Percentiles rank a stretch among this genome's conserved stretches.
phyloP scores from a whole-genome alignment of 331 rosid species.

The Quercus lobata region DNA sequence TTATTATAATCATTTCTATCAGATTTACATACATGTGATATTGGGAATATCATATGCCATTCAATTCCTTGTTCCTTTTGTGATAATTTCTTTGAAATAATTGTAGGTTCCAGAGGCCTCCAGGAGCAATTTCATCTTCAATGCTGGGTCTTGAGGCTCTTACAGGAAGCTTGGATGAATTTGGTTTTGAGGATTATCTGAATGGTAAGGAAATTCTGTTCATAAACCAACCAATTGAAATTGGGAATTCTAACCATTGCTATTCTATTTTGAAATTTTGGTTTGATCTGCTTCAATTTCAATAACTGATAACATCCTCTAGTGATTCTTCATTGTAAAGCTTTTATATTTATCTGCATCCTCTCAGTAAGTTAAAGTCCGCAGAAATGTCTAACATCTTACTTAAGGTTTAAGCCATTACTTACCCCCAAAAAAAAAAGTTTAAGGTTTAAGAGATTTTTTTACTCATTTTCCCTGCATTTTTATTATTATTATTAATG shows the following conservation, averaged over 20 bases:
- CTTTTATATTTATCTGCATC: not conserved
- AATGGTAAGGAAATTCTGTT: slow-evolving; percentile 42
- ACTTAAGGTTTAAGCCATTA: not conserved
- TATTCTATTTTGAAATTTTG: not conserved
- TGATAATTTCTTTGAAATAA: not conserved
- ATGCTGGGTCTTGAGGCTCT: slow-evolving; percentile 86
- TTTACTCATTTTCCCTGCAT: not conserved
- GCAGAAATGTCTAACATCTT: not conserved
- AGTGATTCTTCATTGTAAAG: not conserved
- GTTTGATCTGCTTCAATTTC: not conserved
- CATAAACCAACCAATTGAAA: not conserved
- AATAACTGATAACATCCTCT: not conserved
- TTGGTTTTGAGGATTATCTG: slow-evolving; percentile 78
- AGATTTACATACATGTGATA: not conserved
- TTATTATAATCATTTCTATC: not conserved
- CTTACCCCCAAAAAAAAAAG: too few relatives aligned
- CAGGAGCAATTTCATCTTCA: slow-evolving; percentile 76
- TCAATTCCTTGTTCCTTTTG: not conserved
- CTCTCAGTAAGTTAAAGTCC: not conserved
- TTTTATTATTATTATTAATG: not conserved
- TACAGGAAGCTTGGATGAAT: slow-evolving; percentile 64
- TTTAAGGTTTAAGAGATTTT: not conserved
- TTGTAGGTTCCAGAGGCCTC: slow-evolving; percentile 86
- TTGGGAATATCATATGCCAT: not conserved
- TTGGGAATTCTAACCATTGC: not conserved